Conservation (phyloP, 768 basidiomycete species). For the Agrocybe praecox region DNA sequence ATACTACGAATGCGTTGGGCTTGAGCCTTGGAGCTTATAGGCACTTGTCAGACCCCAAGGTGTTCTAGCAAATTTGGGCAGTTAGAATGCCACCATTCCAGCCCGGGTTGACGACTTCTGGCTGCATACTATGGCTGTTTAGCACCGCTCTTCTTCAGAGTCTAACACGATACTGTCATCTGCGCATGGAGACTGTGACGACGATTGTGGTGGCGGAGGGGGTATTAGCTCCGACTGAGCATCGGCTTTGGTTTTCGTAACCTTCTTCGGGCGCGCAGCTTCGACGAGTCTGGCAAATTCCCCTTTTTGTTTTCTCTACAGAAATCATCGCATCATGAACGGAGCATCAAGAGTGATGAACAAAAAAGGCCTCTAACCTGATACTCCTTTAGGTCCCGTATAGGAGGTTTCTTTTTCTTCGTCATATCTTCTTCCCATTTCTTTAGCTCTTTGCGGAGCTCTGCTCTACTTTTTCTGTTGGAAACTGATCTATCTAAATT, state of each 20-base stretch:
- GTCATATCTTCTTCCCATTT: constrained; percentile 58
- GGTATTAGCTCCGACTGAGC: not conserved
- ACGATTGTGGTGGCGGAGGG: not conserved
- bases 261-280: constrained; percentile 31
- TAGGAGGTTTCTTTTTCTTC: constrained; percentile 40
- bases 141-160: constrained; percentile 31
- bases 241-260: not conserved
- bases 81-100: too few relatives aligned
- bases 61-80: too few relatives aligned
- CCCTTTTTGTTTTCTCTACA: constrained; percentile 38
- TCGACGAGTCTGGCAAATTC: constrained; percentile 43
- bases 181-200: constrained; percentile 15
- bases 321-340: not conserved
- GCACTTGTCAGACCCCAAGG: too few relatives aligned
- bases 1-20: not conserved
- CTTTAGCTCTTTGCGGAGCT: constrained; percentile 55
- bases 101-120: too few relatives aligned
- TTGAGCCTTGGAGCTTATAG: too few relatives aligned
- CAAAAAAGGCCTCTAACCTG: constrained; percentile 16
- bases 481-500: constrained; percentile 60
- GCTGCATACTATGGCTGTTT: not conserved
- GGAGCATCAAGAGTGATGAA: not conserved
- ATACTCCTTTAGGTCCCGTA: constrained; percentile 30
- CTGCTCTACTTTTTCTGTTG: constrained; percentile 46
- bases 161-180: constrained; percentile 35